phyloP scores from a whole-genome alignment of 108 stramenopile species.

The Cyclotella baltica region DNA sequence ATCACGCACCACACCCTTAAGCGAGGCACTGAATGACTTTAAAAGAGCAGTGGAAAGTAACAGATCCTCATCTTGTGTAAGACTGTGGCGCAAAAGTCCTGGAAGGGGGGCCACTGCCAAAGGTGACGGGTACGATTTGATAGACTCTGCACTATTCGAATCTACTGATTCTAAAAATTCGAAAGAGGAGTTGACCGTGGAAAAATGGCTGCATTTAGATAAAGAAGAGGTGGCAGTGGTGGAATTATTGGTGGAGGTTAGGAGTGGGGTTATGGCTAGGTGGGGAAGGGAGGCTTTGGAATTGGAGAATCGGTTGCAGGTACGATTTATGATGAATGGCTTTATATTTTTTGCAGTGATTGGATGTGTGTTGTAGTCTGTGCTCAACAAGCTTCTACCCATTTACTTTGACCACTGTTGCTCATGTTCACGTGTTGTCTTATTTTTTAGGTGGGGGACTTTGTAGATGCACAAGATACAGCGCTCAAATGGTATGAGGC shows the following conservation, averaged over 20 bases:
- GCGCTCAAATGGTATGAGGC: slow-evolving; percentile 86
- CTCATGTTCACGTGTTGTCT: not conserved
- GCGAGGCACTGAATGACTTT: slow-evolving; percentile 57
- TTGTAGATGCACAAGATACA: slow-evolving; percentile 83
- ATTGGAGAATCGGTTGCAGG: slow-evolving; percentile 67
- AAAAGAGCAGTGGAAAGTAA: slow-evolving; percentile 61
- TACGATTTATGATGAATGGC: no score
- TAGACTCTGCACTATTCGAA: slow-evolving; percentile 44
- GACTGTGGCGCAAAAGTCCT: slow-evolving; percentile 63
- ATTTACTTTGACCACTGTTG: not conserved
- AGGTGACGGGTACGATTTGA: slow-evolving; percentile 76
- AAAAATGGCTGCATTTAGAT: slow-evolving; percentile 62
- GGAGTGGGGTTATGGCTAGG: slow-evolving; percentile 43
- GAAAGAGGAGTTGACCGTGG: slow-evolving; percentile 46
- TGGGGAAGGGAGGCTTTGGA: slow-evolving; percentile 71
- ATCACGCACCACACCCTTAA: slow-evolving; percentile 47
- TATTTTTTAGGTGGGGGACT: slow-evolving; percentile 68
- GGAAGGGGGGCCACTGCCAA: slow-evolving; percentile 32
- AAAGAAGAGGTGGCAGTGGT: slow-evolving; percentile 27
- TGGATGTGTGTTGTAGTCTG: no score
- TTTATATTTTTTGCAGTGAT: no score
- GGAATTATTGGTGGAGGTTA: slow-evolving; percentile 68
- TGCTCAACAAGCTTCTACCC: no score
- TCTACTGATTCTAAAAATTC: no score
- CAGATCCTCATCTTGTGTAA: slow-evolving; percentile 61